Conservation (phyloP, 2,329 filamentous ascomycete genomes). For the Exophiala calicioides region DNA sequence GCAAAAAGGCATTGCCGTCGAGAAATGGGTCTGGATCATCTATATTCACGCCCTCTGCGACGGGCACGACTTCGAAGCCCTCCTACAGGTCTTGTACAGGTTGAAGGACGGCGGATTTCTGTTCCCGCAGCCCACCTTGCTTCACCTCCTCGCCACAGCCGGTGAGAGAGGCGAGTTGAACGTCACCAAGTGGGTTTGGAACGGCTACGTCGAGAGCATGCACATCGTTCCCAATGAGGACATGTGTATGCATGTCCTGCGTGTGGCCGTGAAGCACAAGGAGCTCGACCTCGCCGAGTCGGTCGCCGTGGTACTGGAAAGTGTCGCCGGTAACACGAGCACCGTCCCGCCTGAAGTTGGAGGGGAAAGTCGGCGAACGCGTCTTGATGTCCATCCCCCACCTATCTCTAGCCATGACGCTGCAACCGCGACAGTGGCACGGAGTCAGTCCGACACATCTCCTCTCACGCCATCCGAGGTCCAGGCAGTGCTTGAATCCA, state of each 20-base stretch:
- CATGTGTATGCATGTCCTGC: constrained; percentile 19
- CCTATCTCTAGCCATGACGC: too few species aligned
- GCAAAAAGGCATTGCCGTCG: constrained; percentile 55
- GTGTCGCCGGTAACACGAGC: constrained; percentile 8
- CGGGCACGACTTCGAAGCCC: constrained; percentile 73
- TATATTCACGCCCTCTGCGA: constrained; percentile 73
- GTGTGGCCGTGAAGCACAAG: constrained; percentile 8
- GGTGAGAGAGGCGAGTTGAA: constrained; percentile 63
- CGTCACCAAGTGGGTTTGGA: constrained; percentile 72
- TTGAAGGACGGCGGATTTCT: constrained; percentile 51
- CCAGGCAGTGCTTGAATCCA: too few species aligned
- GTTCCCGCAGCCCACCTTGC: constrained; percentile 63
- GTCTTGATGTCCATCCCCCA: background rate
- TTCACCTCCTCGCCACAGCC: constrained; percentile 73
- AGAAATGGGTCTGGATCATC: constrained; percentile 76
- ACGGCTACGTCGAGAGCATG: constrained; percentile 58
- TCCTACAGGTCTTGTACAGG: constrained; percentile 66
- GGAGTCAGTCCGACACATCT: too few species aligned
- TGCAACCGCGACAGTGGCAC: too few species aligned
- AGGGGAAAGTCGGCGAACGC: background rate
- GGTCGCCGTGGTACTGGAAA: constrained; percentile 15
- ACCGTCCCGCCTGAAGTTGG: constrained; percentile 10
- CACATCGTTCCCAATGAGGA: constrained; percentile 56
- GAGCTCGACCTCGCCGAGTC: constrained; percentile 23
- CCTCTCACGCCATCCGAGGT: too few species aligned